These are phyloP conservation scores for Rosa chinensis DNA, from an alignment of 306 rosid genomes.

Conservation along the genomic window DNA sequence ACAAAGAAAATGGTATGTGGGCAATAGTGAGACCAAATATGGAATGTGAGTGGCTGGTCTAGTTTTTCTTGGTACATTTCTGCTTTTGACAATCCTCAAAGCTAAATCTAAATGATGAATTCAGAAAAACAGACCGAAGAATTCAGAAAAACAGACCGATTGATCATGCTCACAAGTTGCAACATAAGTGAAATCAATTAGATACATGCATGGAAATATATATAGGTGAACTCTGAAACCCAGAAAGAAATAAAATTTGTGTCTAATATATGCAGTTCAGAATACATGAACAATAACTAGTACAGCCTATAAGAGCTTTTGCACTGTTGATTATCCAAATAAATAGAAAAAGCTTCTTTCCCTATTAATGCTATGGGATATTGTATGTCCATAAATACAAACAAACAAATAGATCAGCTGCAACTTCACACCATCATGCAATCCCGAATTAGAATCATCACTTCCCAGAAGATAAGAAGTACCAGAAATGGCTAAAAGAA, in stretches of 20 bases:
- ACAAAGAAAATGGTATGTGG: constrained; percentile 35
- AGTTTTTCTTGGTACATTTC: constrained; percentile 15
- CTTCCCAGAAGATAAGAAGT: background rate
- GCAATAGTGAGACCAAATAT: constrained; percentile 40
- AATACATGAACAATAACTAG: background rate
- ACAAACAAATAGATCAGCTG: background rate
- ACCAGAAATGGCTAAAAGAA: constrained; percentile 11
- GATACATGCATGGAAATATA: constrained; percentile 18
- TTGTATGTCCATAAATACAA: constrained; percentile 5
- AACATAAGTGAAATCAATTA: constrained; percentile 21
- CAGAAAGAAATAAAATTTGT: constrained; percentile 4
- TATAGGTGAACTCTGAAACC: constrained; percentile 4
- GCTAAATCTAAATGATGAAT: constrained; percentile 24
- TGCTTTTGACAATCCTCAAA: constrained; percentile 14
- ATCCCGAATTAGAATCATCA: background rate
- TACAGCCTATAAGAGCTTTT: constrained; percentile 2
- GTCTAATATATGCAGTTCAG: background rate
- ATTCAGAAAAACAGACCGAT: constrained; percentile 10
- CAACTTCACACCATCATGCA: constrained; percentile 10
- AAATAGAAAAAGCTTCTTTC: background rate
- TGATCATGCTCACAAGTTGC: constrained; percentile 14
- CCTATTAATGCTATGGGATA: constrained; percentile 9
- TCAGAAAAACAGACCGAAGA: constrained; percentile 10
- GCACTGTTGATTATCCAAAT: background rate
- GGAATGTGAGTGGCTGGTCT: constrained; percentile 40